A percentile compares a stretch with the other conserved stretches of the same genome.
These are phyloP conservation scores for Pyrenochaeta sp. DNA, from an alignment of 2,329 filamentous ascomycete genomes.

Conservation along the genomic window DNA sequence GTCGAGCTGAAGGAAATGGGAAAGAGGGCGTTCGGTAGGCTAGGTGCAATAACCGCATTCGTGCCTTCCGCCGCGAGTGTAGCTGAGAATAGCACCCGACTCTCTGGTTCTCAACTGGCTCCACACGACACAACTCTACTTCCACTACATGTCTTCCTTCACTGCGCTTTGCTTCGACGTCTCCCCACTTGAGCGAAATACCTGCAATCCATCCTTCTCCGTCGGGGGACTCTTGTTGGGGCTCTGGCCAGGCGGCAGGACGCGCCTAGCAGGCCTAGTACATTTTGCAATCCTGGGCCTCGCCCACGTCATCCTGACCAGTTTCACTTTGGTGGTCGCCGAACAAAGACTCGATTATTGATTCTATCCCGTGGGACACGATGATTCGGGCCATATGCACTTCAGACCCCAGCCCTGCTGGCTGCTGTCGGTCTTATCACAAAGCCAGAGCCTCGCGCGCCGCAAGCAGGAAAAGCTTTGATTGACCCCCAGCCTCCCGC, in stretches of 20 bases:
- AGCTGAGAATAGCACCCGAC: slow-evolving; percentile 26
- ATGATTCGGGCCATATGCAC: slow-evolving; percentile 3
- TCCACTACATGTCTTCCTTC: slow-evolving; percentile 14
- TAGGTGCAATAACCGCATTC: slow-evolving; percentile 12
- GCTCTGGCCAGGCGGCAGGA: neutral
- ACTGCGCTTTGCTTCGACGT: neutral
- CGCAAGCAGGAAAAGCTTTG: slow-evolving; percentile 8
- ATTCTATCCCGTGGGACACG: slow-evolving; percentile 1
- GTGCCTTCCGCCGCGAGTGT: slow-evolving; percentile 13
- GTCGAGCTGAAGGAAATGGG: slow-evolving; percentile 1
- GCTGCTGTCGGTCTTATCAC: slow-evolving; percentile 7
- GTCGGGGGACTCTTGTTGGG: neutral
- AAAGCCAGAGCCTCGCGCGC: slow-evolving; percentile 6
- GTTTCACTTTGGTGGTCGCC: slow-evolving; percentile 10
- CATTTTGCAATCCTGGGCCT: slow-evolving; percentile 7
- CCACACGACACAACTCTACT: slow-evolving; percentile 13
- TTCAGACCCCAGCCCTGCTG: neutral
- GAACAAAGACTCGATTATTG: slow-evolving; percentile 8
- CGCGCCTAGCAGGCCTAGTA: slow-evolving; percentile 3
- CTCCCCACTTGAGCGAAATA: neutral
- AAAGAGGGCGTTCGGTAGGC: slow-evolving; percentile 3
- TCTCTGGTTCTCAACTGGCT: slow-evolving; percentile 11
- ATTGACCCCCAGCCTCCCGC: slow-evolving; percentile 5
- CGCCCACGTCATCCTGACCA: slow-evolving; percentile 11
- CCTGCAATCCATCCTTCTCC: neutral